phyloP scores from a whole-genome alignment of 306 rosid species.

The Trichosanthes truncata region DNA sequence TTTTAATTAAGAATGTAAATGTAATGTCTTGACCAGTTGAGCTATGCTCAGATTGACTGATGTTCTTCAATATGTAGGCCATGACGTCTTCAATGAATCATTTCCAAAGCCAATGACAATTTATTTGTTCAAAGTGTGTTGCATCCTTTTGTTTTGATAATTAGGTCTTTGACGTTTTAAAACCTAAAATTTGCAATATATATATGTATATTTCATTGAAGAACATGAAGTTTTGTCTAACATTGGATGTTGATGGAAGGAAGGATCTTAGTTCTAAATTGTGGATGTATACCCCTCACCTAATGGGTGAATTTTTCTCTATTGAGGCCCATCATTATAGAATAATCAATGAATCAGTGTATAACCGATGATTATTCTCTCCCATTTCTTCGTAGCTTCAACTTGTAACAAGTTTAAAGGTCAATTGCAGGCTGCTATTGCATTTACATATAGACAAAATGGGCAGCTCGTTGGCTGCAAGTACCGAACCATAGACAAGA shows the following conservation, averaged over 20 bases:
- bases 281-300: not conserved
- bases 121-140: not conserved
- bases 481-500: slow-evolving; percentile 57
- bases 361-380: not conserved
- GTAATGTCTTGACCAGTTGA: no score
- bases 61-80: not conserved
- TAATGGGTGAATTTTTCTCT: not conserved
- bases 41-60: not conserved
- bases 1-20: no score
- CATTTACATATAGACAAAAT: slow-evolving; percentile 63
- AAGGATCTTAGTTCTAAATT: not conserved
- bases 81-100: not conserved
- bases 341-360: not conserved
- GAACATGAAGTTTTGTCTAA: not conserved
- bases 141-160: not conserved
- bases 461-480: slow-evolving; percentile 81
- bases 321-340: not conserved
- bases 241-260: not conserved
- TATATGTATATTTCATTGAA: not conserved
- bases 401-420: slow-evolving; percentile 14
- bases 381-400: not conserved
- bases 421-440: slow-evolving; percentile 48
- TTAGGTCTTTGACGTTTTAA: not conserved
- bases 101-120: not conserved
- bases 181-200: not conserved